phyloP scores from a whole-genome alignment of 139 green algal species.

The Chlamydomonas sphaeroides region DNA sequence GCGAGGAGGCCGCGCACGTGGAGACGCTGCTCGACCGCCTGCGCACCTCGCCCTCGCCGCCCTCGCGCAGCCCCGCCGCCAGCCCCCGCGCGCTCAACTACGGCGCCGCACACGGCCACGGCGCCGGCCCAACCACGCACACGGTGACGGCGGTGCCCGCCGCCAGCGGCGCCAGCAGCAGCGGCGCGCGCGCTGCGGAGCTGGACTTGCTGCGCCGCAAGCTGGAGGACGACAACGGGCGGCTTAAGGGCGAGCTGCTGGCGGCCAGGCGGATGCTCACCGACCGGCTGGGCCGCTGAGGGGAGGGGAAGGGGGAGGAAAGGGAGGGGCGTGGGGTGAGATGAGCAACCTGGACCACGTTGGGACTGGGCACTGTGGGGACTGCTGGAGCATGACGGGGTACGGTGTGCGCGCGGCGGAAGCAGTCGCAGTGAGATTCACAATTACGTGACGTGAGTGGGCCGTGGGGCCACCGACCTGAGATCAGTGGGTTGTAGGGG shows the following conservation, averaged over 20 bases:
- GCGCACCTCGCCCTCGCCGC: constrained; percentile 14
- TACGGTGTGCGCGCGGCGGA: too few relatives aligned
- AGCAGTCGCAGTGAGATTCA: too few relatives aligned
- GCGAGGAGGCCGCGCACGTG: constrained; percentile 1
- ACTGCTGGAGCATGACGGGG: too few relatives aligned
- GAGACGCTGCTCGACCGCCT: constrained; percentile 41
- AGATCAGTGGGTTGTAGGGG: too few relatives aligned
- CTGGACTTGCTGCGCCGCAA: constrained; percentile 30
- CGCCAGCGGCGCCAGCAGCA: neutral
- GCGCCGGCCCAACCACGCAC: neutral
- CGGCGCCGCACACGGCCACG: neutral
- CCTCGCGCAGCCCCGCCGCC: neutral
- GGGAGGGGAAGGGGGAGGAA: neutral
- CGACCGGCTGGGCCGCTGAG: neutral
- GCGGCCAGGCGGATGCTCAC: constrained; percentile 14
- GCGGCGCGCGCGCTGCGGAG: neutral
- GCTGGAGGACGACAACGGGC: constrained; percentile 26
- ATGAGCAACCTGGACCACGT: too few relatives aligned
- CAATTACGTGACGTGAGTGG: too few relatives aligned
- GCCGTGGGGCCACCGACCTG: too few relatives aligned
- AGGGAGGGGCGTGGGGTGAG: too few relatives aligned
- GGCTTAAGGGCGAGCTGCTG: constrained; percentile 22
- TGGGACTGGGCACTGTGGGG: too few relatives aligned
- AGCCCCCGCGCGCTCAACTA: constrained; percentile 3
- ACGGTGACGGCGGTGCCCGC: neutral